phyloP scores from a whole-genome alignment of 331 rosid species.

The Quercus tomentella region DNA sequence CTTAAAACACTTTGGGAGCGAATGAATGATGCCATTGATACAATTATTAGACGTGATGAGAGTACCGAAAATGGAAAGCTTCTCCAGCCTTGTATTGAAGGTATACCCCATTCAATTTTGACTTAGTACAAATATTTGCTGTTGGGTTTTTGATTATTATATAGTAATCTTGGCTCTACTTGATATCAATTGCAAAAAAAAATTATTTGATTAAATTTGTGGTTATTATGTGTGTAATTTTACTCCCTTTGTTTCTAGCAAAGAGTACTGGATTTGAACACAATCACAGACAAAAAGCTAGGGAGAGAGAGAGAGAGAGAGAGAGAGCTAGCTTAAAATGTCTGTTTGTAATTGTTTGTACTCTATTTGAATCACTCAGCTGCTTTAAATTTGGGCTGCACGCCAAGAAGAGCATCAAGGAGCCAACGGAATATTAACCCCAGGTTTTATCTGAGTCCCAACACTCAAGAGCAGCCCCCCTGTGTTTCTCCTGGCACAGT shows the following conservation, averaged over 20 bases:
- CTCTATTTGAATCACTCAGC: constrained; percentile 37
- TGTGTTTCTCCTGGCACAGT: not conserved
- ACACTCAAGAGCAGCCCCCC: constrained; percentile 15
- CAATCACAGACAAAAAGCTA: not conserved
- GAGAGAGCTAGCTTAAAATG: not conserved
- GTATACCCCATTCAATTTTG: constrained; percentile 24
- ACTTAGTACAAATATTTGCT: not conserved
- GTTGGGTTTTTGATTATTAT: not conserved
- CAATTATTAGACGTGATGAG: constrained; percentile 58
- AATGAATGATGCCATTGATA: constrained; percentile 64
- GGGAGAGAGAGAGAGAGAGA: not conserved
- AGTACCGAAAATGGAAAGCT: constrained; percentile 53
- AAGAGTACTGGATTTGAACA: not conserved
- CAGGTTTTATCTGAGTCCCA: constrained; percentile 50
- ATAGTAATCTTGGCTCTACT: not conserved
- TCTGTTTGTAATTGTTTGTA: constrained; percentile 5
- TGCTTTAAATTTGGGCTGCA: constrained; percentile 73
- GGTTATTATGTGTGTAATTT: not conserved
- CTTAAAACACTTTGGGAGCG: constrained; percentile 60
- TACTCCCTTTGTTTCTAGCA: not conserved
- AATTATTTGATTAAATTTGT: not conserved
- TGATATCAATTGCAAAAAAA: not conserved
- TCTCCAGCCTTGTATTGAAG: constrained; percentile 90
- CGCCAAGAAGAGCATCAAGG: constrained; percentile 54
- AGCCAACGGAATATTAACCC: constrained; percentile 56